Evolutionary conservation across 768 basidiomycete genomes (phyloP).

Genomic region (Dacryopinax spathularia): DNA sequence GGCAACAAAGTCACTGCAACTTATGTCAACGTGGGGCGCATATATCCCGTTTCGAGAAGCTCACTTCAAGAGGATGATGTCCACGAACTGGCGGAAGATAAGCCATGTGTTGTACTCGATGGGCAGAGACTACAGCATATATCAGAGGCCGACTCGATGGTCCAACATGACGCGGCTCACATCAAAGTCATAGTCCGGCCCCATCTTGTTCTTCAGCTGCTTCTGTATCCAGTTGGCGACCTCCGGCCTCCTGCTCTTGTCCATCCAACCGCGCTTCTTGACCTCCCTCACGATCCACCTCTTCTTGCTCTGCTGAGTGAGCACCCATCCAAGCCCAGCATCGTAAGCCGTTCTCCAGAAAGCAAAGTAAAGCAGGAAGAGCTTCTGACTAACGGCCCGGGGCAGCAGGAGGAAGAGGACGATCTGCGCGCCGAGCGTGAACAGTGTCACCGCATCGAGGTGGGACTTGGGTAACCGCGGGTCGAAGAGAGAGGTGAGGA

Average conservation of each 20-base stretch:
- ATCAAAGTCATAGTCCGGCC: constrained; percentile 83
- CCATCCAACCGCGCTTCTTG: constrained; percentile 76
- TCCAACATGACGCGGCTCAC: constrained; percentile 31
- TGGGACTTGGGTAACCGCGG: constrained; percentile 76
- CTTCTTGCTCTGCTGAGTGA: constrained; percentile 90
- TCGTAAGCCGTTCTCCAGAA: constrained; percentile 92
- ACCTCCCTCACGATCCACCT: constrained; percentile 83
- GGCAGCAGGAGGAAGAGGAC: constrained; percentile 55
- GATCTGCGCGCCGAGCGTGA: constrained; percentile 61
- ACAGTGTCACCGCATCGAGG: constrained; percentile 73
- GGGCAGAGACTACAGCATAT: constrained; percentile 53
- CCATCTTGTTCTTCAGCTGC: constrained; percentile 87
- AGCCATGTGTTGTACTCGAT: constrained; percentile 95
- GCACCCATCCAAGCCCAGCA: constrained; percentile 80
- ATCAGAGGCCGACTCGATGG: neutral
- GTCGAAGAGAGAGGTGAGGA: constrained; percentile 70
- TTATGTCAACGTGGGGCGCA: neutral
- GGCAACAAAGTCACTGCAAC: constrained; percentile 71
- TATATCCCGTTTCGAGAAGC: constrained; percentile 19
- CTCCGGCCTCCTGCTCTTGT: constrained; percentile 44
- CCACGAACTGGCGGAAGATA: constrained; percentile 87
- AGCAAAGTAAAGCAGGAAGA: constrained; percentile 82
- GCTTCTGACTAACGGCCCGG: constrained; percentile 36
- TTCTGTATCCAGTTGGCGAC: constrained; percentile 70
- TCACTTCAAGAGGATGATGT: constrained; percentile 90